Evolutionary conservation across 1,284 basidiomycete genomes (phyloP).

Genomic region (Puccinia polysora): DNA sequence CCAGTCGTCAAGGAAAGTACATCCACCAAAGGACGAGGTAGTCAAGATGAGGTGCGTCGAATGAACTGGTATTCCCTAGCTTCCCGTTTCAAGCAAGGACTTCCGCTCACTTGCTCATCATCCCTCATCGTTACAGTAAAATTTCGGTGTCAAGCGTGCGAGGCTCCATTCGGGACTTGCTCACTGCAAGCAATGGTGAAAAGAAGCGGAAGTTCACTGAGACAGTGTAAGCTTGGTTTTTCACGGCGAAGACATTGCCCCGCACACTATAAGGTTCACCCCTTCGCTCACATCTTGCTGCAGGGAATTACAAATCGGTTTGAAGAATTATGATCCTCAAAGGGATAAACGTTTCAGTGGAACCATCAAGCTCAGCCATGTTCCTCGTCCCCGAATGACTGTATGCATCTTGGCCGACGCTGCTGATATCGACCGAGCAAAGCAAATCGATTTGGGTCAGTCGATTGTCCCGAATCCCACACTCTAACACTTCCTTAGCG

Average conservation of each 20-base stretch:
- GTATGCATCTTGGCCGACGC: conserved; percentile 99
- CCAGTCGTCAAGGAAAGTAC: background rate
- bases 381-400: conserved; percentile 97
- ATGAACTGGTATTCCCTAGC: too few species aligned
- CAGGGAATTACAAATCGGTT: conserved; percentile 87
- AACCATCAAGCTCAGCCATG: conserved; percentile 73
- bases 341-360: conserved; percentile 58
- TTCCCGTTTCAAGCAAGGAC: background rate
- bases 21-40: conserved; percentile 5
- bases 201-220: conserved; percentile 83
- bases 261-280: too few species aligned
- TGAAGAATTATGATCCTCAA: conserved; percentile 98
- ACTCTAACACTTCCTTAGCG: background rate
- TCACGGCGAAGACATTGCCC: background rate
- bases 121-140: conserved; percentile 56
- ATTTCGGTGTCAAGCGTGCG: conserved; percentile 98
- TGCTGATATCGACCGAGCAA: conserved; percentile 96
- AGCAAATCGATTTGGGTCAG: conserved; percentile 79
- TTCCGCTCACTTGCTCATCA: background rate
- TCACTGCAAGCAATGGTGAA: conserved; percentile 68
- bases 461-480: background rate
- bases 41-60: background rate
- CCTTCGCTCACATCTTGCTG: background rate
- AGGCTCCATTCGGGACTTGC: conserved; percentile 81
- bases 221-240: conserved; percentile 58